Evolutionary conservation across 495 filamentous ascomycete genomes (phyloP).

Genomic region (Astrothelium macrocarpum): DNA sequence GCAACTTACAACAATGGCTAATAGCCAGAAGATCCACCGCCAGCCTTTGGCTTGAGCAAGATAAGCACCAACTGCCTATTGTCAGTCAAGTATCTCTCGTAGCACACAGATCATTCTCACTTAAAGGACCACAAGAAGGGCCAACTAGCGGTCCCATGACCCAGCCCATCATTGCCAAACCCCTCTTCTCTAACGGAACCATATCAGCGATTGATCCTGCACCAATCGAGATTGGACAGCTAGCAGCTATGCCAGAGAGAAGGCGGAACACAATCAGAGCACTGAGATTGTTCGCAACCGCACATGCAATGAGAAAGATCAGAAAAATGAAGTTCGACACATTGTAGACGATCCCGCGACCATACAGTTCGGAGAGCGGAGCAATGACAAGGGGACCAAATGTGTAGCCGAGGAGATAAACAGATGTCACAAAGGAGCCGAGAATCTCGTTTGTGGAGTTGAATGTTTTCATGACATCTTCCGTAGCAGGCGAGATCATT

Average conservation of each 20-base stretch:
- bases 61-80: slow-evolving; percentile 43
- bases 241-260: slow-evolving; percentile 43
- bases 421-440: slow-evolving; percentile 31
- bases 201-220: slow-evolving; percentile 49
- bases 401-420: slow-evolving; percentile 43
- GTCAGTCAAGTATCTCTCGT: slow-evolving; percentile 11
- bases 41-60: slow-evolving; percentile 48
- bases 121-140: slow-evolving; percentile 33
- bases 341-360: slow-evolving; percentile 45
- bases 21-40: slow-evolving; percentile 46
- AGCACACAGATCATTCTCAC: slow-evolving; percentile 20
- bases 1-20: slow-evolving; percentile 26
- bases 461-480: slow-evolving; percentile 27
- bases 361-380: slow-evolving; percentile 56
- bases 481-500: slow-evolving; percentile 34
- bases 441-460: slow-evolving; percentile 18
- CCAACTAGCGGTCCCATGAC: slow-evolving; percentile 44
- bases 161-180: slow-evolving; percentile 42
- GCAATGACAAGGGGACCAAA: slow-evolving; percentile 52
- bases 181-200: slow-evolving; percentile 37
- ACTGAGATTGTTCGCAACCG: slow-evolving; percentile 37
- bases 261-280: slow-evolving; percentile 52
- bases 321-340: slow-evolving; percentile 47
- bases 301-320: slow-evolving; percentile 46
- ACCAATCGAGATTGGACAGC: slow-evolving; percentile 42